Conservation (phyloP, 1,284 basidiomycete species). For the Vanrija sp. region DNA sequence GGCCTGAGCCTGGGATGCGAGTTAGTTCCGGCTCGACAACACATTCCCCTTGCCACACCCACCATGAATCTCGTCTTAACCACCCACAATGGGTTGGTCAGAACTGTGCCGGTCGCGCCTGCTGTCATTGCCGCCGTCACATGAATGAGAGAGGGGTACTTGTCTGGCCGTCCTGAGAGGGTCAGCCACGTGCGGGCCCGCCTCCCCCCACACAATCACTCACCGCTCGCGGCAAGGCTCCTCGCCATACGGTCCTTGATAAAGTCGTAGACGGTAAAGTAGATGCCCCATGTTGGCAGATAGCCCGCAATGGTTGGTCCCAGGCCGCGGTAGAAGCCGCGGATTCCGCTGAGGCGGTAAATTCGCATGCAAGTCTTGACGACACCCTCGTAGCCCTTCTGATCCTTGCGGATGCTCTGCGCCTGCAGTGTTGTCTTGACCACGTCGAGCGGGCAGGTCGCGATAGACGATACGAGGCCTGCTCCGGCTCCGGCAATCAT, state of each 20-base stretch:
- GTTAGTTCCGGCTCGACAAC: not conserved
- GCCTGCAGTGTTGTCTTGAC: slow-evolving; percentile 97
- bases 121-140: slow-evolving; percentile 89
- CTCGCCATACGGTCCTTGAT: slow-evolving; percentile 76
- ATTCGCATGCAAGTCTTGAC: slow-evolving; percentile 70
- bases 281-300: slow-evolving; percentile 95
- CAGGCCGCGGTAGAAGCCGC: slow-evolving; percentile 85
- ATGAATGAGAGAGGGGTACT: slow-evolving; percentile 50
- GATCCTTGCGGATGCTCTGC: slow-evolving; percentile 64
- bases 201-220: not conserved
- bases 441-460: slow-evolving; percentile 95
- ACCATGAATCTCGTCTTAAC: slow-evolving; percentile 98
- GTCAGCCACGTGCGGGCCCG: not conserved
- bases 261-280: slow-evolving; percentile 94
- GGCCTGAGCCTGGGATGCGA: slow-evolving; percentile 39
- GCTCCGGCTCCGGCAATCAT: slow-evolving; percentile 56
- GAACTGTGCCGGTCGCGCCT: slow-evolving; percentile 81
- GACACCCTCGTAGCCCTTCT: slow-evolving; percentile 70
- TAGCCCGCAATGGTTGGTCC: slow-evolving; percentile 94
- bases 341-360: slow-evolving; percentile 67
- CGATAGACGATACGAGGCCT: slow-evolving; percentile 85
- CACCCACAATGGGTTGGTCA: slow-evolving; percentile 92
- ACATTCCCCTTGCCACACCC: slow-evolving; percentile 31
- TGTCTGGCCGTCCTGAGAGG: not conserved
- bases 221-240: slow-evolving; percentile 5